These are phyloP conservation scores for Yamagishiella unicocca DNA, from an alignment of 139 green algal genomes.

Conservation along the genomic window DNA sequence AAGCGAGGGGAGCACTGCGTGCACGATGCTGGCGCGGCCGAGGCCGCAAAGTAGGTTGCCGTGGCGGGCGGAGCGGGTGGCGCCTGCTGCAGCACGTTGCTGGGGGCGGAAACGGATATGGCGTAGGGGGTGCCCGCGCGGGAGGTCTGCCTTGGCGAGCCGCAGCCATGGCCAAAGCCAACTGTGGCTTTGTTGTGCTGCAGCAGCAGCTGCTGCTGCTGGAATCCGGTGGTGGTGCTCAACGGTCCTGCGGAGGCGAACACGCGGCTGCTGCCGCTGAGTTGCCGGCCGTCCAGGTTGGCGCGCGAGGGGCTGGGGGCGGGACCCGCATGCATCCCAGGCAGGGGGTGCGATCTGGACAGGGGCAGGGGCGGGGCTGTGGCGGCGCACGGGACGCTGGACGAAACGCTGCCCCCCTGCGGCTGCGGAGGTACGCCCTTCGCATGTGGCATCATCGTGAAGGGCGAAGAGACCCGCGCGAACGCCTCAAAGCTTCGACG, in stretches of 20 bases:
- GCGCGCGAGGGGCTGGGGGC: neutral
- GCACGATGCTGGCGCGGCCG: neutral
- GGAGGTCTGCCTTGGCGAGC: neutral
- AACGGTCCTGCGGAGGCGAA: neutral
- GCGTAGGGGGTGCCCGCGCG: neutral
- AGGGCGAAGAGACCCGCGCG: neutral
- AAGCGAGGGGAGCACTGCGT: no score
- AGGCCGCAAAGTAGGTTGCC: neutral
- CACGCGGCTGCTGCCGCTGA: neutral
- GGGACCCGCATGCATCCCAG: neutral
- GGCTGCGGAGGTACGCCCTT: neutral
- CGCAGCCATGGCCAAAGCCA: neutral
- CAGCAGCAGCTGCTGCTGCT: neutral
- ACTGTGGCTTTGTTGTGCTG: neutral
- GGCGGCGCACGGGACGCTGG: neutral
- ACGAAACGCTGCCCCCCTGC: neutral
- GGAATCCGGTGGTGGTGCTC: neutral
- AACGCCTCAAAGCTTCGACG: conserved; percentile 15
- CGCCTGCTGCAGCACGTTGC: neutral
- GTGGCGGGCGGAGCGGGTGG: no score
- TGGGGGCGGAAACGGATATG: neutral
- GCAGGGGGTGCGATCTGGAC: neutral
- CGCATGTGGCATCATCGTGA: neutral
- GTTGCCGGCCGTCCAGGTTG: neutral
- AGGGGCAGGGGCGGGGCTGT: neutral